These are phyloP conservation scores for Cyberlindnera suaveolens DNA, from an alignment of 805 yeast genomes.

Conservation along the genomic window DNA sequence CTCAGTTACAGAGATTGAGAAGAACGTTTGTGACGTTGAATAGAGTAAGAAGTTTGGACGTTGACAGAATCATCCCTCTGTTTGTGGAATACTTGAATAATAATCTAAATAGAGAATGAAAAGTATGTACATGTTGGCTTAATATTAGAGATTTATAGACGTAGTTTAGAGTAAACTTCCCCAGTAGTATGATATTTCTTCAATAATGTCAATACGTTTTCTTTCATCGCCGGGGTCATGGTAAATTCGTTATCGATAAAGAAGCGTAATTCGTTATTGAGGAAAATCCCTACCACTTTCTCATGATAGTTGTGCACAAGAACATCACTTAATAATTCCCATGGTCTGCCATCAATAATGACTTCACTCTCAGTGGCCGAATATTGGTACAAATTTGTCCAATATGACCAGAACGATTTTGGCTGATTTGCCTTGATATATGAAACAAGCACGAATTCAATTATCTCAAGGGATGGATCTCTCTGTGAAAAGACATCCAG, in stretches of 20 bases:
- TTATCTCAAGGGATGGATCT: conserved; percentile 1
- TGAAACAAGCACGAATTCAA: conserved; percentile 17
- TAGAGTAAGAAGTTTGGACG: conserved; percentile 68
- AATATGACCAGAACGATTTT: conserved; percentile 14
- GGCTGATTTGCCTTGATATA: conserved; percentile 14
- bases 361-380: background rate
- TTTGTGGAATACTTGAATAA: conserved; percentile 75
- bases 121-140: conserved; percentile 3
- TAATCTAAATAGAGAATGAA: conserved; percentile 31
- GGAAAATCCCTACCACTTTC: conserved; percentile 9
- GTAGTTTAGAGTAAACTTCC: conserved; percentile 8
- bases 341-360: conserved; percentile 18
- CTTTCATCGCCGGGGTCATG: conserved; percentile 3
- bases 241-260: conserved; percentile 5
- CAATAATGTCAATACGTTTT: conserved; percentile 2
- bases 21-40: conserved; percentile 80
- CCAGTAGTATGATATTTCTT: conserved; percentile 13
- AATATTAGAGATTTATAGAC: conserved; percentile 1
- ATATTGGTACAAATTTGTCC: conserved; percentile 11
- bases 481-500: conserved; percentile 8
- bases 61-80: conserved; percentile 58
- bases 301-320: conserved; percentile 12
- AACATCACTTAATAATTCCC: conserved; percentile 12
- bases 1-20: conserved; percentile 78
- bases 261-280: conserved; percentile 8